Percentiles rank a stretch among this genome's conserved stretches.
phyloP scores from a whole-genome alignment of 2,329 filamentous ascomycete genomes.

The Xylariaceae sp. region DNA sequence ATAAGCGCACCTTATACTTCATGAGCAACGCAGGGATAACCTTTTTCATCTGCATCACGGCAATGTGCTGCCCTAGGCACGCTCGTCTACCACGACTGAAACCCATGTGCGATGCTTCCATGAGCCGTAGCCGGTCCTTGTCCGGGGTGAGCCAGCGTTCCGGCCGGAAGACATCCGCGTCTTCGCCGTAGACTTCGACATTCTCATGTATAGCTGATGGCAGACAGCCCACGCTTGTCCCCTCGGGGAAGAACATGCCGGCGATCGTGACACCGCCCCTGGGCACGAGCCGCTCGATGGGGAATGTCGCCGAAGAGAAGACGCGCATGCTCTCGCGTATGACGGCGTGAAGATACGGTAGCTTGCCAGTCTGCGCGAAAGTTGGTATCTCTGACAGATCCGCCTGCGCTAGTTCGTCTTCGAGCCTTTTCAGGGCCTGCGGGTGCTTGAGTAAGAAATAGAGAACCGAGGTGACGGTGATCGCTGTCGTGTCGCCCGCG shows the following conservation, averaged over 20 bases:
- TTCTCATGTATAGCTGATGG: constrained; percentile 15
- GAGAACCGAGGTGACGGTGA: constrained; percentile 9
- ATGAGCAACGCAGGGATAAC: constrained; percentile 18
- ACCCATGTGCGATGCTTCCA: constrained; percentile 22
- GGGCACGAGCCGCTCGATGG: constrained; percentile 18
- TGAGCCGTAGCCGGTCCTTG: constrained; percentile 16
- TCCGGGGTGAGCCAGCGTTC: constrained; percentile 21
- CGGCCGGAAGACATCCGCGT: constrained; percentile 15
- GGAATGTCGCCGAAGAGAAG: constrained; percentile 9
- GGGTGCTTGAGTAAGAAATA: constrained; percentile 43
- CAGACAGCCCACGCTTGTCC: constrained; percentile 19
- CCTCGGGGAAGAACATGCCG: constrained; percentile 19
- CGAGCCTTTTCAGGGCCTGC: constrained; percentile 39
- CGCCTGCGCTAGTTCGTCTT: constrained; percentile 13
- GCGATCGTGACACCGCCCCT: constrained; percentile 18
- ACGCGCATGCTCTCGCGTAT: constrained; percentile 19
- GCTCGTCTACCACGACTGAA: constrained; percentile 21
- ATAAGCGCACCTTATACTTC: constrained; percentile 18
- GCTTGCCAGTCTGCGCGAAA: constrained; percentile 13
- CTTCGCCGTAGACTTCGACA: constrained; percentile 14
- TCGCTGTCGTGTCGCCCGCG: constrained; percentile 22
- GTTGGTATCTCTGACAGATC: constrained; percentile 13
- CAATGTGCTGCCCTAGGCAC: constrained; percentile 21
- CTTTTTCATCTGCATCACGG: constrained; percentile 22
- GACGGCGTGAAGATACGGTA: constrained; percentile 22